Percentiles rank a stretch among this genome's conserved stretches.
Evolutionary conservation across 2,329 filamentous ascomycete species (phyloP).

Genomic region (Aspergillus texensis): DNA sequence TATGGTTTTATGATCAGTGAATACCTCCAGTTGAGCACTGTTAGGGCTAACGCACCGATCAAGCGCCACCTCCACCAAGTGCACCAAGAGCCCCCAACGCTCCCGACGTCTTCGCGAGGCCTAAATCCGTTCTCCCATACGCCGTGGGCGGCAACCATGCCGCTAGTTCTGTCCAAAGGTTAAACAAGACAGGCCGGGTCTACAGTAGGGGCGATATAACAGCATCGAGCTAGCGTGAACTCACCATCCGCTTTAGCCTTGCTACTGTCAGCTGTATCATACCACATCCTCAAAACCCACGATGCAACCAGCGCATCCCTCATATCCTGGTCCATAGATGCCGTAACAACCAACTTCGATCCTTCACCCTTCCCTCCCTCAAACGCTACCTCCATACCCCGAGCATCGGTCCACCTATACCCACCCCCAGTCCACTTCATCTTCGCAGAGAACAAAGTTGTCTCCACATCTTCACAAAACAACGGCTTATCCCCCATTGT

Average conservation of each 20-base stretch:
- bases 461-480: neutral
- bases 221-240: neutral
- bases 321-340: conserved; percentile 5
- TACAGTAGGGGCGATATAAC: neutral
- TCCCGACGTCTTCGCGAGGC: neutral
- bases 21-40: neutral
- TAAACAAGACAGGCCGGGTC: neutral
- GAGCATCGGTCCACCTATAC: conserved; percentile 14
- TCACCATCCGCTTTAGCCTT: conserved; percentile 20
- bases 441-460: conserved; percentile 2
- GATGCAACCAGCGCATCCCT: conserved; percentile 21
- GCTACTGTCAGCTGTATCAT: conserved; percentile 20
- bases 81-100: neutral
- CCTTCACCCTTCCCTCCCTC: conserved; percentile 9
- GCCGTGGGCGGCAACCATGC: neutral
- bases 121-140: neutral
- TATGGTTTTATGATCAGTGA: neutral
- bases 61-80: neutral
- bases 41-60: neutral
- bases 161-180: neutral
- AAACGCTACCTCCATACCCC: conserved; percentile 10
- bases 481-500: conserved; percentile 6
- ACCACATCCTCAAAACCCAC: conserved; percentile 23
- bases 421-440: conserved; percentile 8
- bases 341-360: conserved; percentile 10